Base-by-base conservation (phyloP, 1,284 basidiomycete species). In the Microbotryomycetes sp. region DNA sequence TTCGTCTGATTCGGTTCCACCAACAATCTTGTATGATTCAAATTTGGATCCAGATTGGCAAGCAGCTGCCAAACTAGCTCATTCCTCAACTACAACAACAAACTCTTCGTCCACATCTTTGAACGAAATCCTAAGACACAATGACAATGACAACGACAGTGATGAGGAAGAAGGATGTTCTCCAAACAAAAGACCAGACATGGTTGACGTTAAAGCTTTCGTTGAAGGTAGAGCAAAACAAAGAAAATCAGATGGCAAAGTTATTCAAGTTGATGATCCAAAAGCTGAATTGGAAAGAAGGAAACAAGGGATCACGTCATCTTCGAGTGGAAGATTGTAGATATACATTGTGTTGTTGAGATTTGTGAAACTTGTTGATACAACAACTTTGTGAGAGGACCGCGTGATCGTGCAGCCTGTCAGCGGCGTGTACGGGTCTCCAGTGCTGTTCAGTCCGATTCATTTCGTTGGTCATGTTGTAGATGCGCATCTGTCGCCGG, bases 11-110 rank as follows among this genome's bases (percentile, higher is more conserved):
- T 56, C 58, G 12, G 59, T 58, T 28, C 58, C 62, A 3, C 60
- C 67, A 0, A 25, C 49, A 4, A 54, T 62, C 22, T 51, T 72
- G 26, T 72, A 72, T 62, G 71, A 72, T 54, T 70, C 69, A 3
- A 30, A 56, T 6, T 60, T 54, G 26, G 68, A 71, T 50, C 64
- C 68, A 2, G 25, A n/a, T 2, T 71, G 70, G 64, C 64, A 60
- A 3, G 51, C 50, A 16, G 45, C 49, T 12, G 15, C 49, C 9
- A 31, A 45, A n/a, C n/a, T n/a, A n/a, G n/a, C n/a, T n/a, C n/a
- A n/a, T n/a, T n/a, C n/a, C n/a, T n/a, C n/a, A n/a, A n/a, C n/a
- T n/a, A n/a, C n/a, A n/a, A n/a, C n/a, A n/a, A n/a, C n/a, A n/a
- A n/a, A n/a, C n/a, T n/a, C n/a, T n/a, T n/a, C n/a, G n/a, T n/a